These are phyloP conservation scores for Podospora pseudopauciseta DNA, from an alignment of 495 filamentous ascomycete species.

Conservation along the genomic window DNA sequence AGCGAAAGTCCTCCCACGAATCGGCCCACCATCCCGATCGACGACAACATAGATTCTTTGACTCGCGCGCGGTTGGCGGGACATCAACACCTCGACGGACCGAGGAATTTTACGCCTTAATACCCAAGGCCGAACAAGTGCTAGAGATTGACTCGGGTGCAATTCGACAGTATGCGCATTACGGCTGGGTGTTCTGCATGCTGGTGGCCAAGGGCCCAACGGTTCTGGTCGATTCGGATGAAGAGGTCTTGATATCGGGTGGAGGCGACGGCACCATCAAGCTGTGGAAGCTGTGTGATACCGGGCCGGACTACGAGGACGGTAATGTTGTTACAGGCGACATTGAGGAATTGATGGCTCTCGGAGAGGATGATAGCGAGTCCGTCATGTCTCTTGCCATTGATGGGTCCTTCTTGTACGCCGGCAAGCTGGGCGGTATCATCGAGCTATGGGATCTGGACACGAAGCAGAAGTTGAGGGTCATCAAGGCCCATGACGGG, in stretches of 20 bases:
- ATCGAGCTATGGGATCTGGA: constrained; percentile 97
- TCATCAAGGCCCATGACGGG: constrained; percentile 71
- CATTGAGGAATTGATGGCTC: constrained; percentile 56
- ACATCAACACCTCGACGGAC: constrained; percentile 65
- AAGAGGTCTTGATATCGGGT: constrained; percentile 82
- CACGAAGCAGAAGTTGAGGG: constrained; percentile 83
- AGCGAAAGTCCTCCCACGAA: constrained; percentile 53
- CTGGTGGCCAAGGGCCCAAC: constrained; percentile 63
- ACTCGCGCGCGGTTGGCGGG: constrained; percentile 79
- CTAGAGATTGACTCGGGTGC: constrained; percentile 81
- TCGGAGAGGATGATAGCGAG: constrained; percentile 76
- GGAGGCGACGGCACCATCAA: constrained; percentile 93
- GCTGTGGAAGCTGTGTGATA: constrained; percentile 68
- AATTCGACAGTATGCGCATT: constrained; percentile 86
- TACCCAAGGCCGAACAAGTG: constrained; percentile 53
- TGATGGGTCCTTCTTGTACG: constrained; percentile 86
- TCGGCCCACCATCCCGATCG: constrained; percentile 70
- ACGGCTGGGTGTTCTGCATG: constrained; percentile 95
- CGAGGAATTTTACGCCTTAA: constrained; percentile 45
- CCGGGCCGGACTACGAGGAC: constrained; percentile 29
- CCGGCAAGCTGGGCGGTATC: constrained; percentile 82
- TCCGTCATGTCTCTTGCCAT: constrained; percentile 78
- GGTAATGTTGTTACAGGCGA: constrained; percentile 43
- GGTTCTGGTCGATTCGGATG: constrained; percentile 58
- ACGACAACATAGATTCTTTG: constrained; percentile 91